A percentile compares a stretch with the other conserved stretches of the same genome.
phyloP scores from a whole-genome alignment of 768 basidiomycete species.

The Chalciporus chontae region DNA sequence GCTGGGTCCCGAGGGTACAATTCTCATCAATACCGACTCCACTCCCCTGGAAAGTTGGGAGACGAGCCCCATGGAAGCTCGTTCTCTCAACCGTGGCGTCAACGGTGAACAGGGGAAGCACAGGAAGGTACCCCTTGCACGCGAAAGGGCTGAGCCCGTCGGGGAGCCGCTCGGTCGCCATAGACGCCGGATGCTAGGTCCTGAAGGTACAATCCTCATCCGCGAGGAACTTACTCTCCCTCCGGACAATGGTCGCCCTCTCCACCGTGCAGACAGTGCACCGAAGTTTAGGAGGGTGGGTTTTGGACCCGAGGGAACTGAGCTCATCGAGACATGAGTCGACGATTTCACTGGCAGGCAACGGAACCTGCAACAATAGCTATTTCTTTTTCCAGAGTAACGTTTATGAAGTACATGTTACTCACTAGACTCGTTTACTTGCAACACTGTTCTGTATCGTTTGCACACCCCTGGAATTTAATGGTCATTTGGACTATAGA shows the following conservation, averaged over 20 bases:
- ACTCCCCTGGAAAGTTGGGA: no score
- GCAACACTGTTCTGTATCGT: constrained; percentile 1
- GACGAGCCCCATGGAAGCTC: no score
- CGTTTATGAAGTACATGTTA: not conserved
- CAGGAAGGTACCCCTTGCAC: not conserved
- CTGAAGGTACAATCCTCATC: constrained; percentile 16
- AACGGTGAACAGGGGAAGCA: not conserved
- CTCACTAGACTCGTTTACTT: constrained; percentile 1
- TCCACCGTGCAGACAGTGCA: constrained; percentile 1
- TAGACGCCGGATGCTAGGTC: not conserved
- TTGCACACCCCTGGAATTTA: constrained; percentile 22
- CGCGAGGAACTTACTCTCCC: not conserved
- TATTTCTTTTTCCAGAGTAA: no score
- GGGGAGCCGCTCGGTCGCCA: not conserved
- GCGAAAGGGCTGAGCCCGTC: not conserved
- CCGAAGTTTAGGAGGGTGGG: constrained; percentile 7
- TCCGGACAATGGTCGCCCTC: not conserved
- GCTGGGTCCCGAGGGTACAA: constrained; percentile 17
- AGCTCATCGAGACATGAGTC: constrained; percentile 15
- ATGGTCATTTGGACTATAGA: constrained; percentile 1
- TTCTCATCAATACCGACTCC: constrained; percentile 6
- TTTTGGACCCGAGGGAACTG: constrained; percentile 24
- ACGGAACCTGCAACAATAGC: not conserved
- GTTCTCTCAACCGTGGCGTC: no score
- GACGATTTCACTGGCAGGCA: not conserved